Evolutionary conservation across 2,329 filamentous ascomycete species (phyloP).

Genomic region (Penicillium psychrosexuale): DNA sequence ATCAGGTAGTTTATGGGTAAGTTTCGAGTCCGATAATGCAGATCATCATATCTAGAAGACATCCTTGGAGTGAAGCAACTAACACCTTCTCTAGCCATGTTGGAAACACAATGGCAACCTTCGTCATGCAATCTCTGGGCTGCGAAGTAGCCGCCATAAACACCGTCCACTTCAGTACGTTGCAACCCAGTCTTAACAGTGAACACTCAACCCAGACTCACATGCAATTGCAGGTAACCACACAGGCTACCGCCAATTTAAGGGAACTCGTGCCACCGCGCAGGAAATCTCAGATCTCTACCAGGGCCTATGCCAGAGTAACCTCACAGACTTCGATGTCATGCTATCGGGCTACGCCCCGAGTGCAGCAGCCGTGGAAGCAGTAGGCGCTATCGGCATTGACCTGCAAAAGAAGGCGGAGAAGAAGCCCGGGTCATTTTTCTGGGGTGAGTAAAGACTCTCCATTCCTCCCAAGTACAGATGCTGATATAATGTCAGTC

Average conservation of each 20-base stretch:
- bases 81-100: slow-evolving; percentile 67
- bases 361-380: slow-evolving; percentile 76
- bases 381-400: slow-evolving; percentile 77
- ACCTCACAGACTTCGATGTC: slow-evolving; percentile 86
- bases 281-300: slow-evolving; percentile 82
- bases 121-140: slow-evolving; percentile 88
- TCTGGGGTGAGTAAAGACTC: slow-evolving; percentile 62
- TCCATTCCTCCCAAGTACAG: neutral
- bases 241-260: slow-evolving; percentile 85
- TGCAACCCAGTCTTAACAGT: neutral
- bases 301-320: slow-evolving; percentile 75
- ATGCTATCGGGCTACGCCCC: slow-evolving; percentile 94
- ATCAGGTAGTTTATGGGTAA: slow-evolving; percentile 38
- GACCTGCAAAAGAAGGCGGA: slow-evolving; percentile 69
- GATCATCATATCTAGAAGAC: slow-evolving; percentile 7
- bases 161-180: slow-evolving; percentile 93
- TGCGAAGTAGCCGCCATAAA: slow-evolving; percentile 93
- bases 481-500: slow-evolving; percentile 49
- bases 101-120: slow-evolving; percentile 94
- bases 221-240: slow-evolving; percentile 69
- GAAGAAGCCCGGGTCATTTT: slow-evolving; percentile 71
- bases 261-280: slow-evolving; percentile 76
- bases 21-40: slow-evolving; percentile 9
- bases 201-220: neutral
- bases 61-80: slow-evolving; percentile 9